Conservation (phyloP, 805 yeast genomes). For the Metschnikowia baotianmanensis region DNA sequence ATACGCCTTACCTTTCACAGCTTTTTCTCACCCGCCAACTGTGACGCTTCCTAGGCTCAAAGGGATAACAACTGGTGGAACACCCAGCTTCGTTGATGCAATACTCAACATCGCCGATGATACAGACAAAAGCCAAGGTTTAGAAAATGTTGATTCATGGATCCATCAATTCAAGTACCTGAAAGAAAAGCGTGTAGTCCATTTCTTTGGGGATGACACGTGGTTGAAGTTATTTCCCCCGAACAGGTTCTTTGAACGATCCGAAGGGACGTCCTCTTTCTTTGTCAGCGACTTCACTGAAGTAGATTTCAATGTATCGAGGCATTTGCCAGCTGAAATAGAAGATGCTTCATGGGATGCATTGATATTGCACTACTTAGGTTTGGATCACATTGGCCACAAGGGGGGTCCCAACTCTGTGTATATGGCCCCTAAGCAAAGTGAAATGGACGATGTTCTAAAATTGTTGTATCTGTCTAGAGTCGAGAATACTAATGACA, state of each 20-base stretch:
- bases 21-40: slow-evolving; percentile 92
- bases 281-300: slow-evolving; percentile 94
- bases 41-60: slow-evolving; percentile 93
- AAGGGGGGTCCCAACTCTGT: slow-evolving; percentile 87
- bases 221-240: slow-evolving; percentile 89
- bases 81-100: slow-evolving; percentile 93
- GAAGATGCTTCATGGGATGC: slow-evolving; percentile 66
- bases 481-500: slow-evolving; percentile 28
- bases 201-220: slow-evolving; percentile 96
- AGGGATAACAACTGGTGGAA: slow-evolving; percentile 91
- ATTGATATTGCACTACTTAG: slow-evolving; percentile 83
- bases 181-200: slow-evolving; percentile 45
- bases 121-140: slow-evolving; percentile 64
- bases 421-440: slow-evolving; percentile 78
- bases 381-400: slow-evolving; percentile 97
- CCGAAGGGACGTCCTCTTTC: slow-evolving; percentile 90
- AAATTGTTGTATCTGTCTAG: slow-evolving; percentile 41
- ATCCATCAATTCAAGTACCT: slow-evolving; percentile 55
- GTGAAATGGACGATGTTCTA: slow-evolving; percentile 79
- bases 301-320: slow-evolving; percentile 89
- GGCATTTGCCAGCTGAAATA: slow-evolving; percentile 71
- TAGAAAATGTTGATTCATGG: slow-evolving; percentile 85
- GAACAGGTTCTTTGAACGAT: slow-evolving; percentile 48
- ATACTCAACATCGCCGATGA: slow-evolving; percentile 91
- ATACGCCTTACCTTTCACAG: slow-evolving; percentile 82